Evolutionary conservation across 1,284 basidiomycete genomes (phyloP).

Genomic region (Leccinum huronense): DNA sequence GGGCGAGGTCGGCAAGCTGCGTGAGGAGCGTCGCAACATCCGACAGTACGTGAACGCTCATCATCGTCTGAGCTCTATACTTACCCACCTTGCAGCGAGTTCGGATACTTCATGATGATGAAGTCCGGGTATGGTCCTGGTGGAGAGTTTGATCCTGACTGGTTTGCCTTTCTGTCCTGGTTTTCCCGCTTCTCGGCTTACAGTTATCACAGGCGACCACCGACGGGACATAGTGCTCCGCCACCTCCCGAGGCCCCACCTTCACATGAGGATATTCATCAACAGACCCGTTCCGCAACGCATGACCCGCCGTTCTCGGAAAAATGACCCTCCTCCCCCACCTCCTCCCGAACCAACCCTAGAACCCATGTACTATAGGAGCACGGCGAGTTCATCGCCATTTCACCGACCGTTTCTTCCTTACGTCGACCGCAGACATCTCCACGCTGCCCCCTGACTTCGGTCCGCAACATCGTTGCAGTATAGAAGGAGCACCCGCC

Average conservation of each 20-base stretch:
- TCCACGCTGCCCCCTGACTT: conserved; percentile 65
- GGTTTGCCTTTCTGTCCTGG: conserved; percentile 41
- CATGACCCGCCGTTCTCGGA: conserved; percentile 42
- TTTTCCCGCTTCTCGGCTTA: background rate
- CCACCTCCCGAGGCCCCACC: conserved; percentile 41
- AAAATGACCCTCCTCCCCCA: conserved; percentile 27
- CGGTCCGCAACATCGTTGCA: conserved; percentile 75
- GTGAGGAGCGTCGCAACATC: conserved; percentile 67
- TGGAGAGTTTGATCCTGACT: conserved; percentile 72
- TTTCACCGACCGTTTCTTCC: conserved; percentile 30
- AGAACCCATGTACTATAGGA: conserved; percentile 37
- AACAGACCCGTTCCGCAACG: conserved; percentile 38
- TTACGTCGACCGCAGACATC: conserved; percentile 54
- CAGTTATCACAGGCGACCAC: conserved; percentile 45
- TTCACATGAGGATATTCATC: conserved; percentile 22
- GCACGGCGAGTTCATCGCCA: conserved; percentile 14
- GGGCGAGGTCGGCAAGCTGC: conserved; percentile 71
- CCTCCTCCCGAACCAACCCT: conserved; percentile 35
- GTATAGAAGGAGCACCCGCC: conserved; percentile 74
- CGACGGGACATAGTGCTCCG: conserved; percentile 37
- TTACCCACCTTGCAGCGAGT: conserved; percentile 48
- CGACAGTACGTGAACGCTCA: conserved; percentile 56
- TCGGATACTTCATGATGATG: conserved; percentile 63
- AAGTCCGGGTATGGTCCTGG: conserved; percentile 71
- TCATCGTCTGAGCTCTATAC: background rate